Conservation (phyloP, 2,329 filamentous ascomycete genomes). For the Phoma herbarum region DNA sequence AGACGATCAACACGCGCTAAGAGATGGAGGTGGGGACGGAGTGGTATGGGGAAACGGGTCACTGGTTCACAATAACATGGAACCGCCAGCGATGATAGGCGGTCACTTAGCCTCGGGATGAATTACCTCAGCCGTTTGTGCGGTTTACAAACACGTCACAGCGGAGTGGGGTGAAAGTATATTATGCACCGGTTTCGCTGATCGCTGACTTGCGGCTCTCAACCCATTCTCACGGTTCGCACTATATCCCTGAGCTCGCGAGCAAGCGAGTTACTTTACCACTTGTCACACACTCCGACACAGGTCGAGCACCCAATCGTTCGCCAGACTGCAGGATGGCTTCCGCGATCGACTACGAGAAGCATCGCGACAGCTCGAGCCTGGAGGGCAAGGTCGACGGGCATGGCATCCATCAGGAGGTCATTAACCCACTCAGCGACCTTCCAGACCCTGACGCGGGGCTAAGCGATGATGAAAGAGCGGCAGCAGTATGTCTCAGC, state of each 20-base stretch:
- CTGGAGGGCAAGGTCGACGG: slow-evolving; percentile 36
- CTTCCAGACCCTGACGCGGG: slow-evolving; percentile 69
- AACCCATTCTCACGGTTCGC: slow-evolving; percentile 4
- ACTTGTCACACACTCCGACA: background rate
- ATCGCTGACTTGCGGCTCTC: slow-evolving; percentile 19
- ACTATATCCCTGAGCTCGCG: background rate
- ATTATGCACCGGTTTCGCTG: slow-evolving; percentile 10
- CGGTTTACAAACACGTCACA: slow-evolving; percentile 13
- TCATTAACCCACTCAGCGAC: slow-evolving; percentile 30
- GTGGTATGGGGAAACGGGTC: slow-evolving; percentile 8
- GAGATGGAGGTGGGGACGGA: slow-evolving; percentile 23
- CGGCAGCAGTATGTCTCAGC: slow-evolving; percentile 62
- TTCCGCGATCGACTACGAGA: slow-evolving; percentile 31
- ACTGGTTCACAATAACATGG: slow-evolving; percentile 4
- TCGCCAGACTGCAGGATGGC: slow-evolving; percentile 26
- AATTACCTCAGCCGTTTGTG: slow-evolving; percentile 14
- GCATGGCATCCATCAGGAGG: slow-evolving; percentile 20
- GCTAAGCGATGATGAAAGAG: slow-evolving; percentile 69
- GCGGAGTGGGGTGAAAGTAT: slow-evolving; percentile 6
- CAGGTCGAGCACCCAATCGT: background rate
- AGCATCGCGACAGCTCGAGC: slow-evolving; percentile 26
- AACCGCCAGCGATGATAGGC: slow-evolving; percentile 18
- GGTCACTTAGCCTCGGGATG: slow-evolving; percentile 27
- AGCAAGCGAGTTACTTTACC: background rate
- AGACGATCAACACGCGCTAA: slow-evolving; percentile 28